phyloP scores from a whole-genome alignment of 164 flowering plant genomes.

The Cinnamomum micranthum region DNA sequence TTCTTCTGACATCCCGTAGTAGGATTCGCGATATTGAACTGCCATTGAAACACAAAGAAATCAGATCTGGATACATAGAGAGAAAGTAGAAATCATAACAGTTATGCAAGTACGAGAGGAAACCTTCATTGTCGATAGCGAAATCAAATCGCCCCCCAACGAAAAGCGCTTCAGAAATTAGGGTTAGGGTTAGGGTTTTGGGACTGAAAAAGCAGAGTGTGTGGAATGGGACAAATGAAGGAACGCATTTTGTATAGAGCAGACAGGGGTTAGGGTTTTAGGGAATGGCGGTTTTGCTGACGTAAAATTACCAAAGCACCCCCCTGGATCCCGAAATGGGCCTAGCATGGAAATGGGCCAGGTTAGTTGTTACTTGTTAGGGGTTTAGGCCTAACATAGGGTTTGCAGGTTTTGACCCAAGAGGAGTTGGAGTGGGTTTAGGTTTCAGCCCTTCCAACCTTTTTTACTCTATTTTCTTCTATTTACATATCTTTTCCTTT shows the following conservation, averaged over 20 bases:
- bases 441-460: too few species aligned
- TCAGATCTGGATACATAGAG: neutral
- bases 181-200: constrained; percentile 5
- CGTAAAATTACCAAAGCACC: neutral
- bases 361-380: too few species aligned
- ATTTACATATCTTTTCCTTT: too few species aligned
- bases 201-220: neutral
- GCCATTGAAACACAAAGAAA: neutral
- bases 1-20: constrained; percentile 29
- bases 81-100: neutral
- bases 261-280: neutral
- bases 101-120: neutral
- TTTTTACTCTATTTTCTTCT: too few species aligned
- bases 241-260: neutral
- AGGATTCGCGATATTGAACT: constrained; percentile 30
- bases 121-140: constrained; percentile 15
- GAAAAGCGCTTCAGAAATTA: neutral
- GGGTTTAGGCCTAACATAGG: too few species aligned
- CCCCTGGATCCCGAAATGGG: too few species aligned
- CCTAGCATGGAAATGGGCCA: too few species aligned
- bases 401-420: too few species aligned
- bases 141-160: neutral
- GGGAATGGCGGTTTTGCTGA: neutral
- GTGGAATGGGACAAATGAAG: neutral
- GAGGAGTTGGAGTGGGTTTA: too few species aligned